Conservation (phyloP, 352 stramenopile genomes). For the Blastocystis sp. region DNA sequence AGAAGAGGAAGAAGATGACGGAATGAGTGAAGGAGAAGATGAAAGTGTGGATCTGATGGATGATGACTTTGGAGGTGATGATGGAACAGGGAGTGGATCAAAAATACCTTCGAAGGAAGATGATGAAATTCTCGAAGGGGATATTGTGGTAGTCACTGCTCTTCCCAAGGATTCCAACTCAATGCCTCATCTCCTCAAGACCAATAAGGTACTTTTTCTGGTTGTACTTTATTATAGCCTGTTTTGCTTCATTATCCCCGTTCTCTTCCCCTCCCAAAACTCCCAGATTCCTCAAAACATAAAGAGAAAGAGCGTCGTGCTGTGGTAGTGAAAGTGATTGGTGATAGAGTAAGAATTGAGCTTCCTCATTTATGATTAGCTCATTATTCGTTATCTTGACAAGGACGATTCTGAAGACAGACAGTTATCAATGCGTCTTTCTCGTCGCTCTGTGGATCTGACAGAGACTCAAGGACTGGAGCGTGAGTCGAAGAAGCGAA, state of each 20-base stretch:
- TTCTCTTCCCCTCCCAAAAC: constrained; percentile 8
- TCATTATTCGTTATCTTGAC: constrained; percentile 44
- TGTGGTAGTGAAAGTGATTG: constrained; percentile 42
- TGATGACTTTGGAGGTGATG: background rate
- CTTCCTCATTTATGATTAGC: no score
- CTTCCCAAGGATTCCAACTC: background rate
- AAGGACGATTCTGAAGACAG: constrained; percentile 40
- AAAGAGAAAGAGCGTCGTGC: constrained; percentile 61
- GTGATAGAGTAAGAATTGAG: background rate
- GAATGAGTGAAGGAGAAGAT: background rate
- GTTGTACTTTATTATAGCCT: background rate
- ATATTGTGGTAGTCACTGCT: constrained; percentile 38
- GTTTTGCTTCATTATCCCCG: constrained; percentile 3
- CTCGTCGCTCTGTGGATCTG: constrained; percentile 10
- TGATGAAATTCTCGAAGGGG: constrained; percentile 48
- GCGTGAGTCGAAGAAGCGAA: constrained; percentile 12
- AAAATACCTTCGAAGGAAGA: constrained; percentile 17
- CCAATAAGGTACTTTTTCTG: background rate
- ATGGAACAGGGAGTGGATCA: background rate
- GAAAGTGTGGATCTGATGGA: constrained; percentile 6
- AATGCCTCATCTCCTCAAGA: background rate
- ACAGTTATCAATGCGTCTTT: background rate
- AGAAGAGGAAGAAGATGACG: constrained; percentile 22
- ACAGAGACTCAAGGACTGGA: background rate
- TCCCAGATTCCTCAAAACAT: background rate